Base-by-base conservation (phyloP, 148 eudicot genomes). In the Amaranthus palmeri region DNA sequence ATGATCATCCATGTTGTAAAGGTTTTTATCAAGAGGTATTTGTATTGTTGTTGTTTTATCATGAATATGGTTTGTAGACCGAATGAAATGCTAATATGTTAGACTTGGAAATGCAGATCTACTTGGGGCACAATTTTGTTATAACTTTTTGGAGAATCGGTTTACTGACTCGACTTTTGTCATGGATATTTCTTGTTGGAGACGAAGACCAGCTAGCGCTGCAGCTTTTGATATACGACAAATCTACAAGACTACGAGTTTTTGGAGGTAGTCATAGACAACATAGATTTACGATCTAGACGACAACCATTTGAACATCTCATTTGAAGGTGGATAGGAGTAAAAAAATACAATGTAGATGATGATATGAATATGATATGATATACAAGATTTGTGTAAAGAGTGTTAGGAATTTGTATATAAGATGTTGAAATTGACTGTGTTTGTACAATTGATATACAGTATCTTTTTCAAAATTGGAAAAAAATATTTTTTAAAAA, bases 51-150 rank as follows among this genome's bases (percentile, higher is more conserved):
- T 8, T 49, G 3, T 46, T 10, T 59, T n/a, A 45, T 47, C 0
- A 55, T 1, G 56, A 47, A 43, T n/a, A 47, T 9, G 7, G 5
- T 17, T 3, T 51, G 11, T 7, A 8, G 14, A 52, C 7, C 18
- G 43, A 70, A 14, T 70, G 45, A 65, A 14, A 3, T 25, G 42
- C 65, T 71, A 7, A 71, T 50, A 7, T 50, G 2, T 59, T 3
- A 11, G 43, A 58, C 25, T 14, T 72, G 36, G 10, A 50, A 60
- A 40, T 74, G 77, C 77, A 74, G 77, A 57, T 67, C 41, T 57
- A 56, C 60, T 54, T 44, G 61, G 53, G 58, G 13, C 14, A 15
- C 43, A 63, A 52, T 73, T 73, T 53, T 63, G 76, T 73, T 8
- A 46, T 40, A 48, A 1, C 6, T 25, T 25, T 61, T 41, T n/a